Evolutionary conservation across 2,329 filamentous ascomycete species (phyloP), one percentile per base, ranked within the genome.

Genomic region (Diaporthe vaccinii): DNA sequence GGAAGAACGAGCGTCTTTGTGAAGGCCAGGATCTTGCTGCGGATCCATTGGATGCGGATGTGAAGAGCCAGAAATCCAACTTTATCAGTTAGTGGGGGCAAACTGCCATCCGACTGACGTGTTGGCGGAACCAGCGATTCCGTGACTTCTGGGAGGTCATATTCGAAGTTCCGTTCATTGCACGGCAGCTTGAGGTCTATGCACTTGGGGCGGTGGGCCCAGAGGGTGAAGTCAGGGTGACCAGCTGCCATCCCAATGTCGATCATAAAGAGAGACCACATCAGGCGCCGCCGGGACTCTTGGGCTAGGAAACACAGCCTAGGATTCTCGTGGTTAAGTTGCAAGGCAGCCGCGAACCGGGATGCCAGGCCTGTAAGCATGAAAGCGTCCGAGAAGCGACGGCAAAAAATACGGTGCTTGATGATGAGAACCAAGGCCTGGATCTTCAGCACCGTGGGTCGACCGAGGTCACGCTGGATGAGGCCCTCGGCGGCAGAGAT

Each of bases 1-100:
- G 83, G 84, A 78, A 84, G 62, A 79, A 83, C 76, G 5, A 84
- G 84, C 46, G 86, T 84, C 72, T 89, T 88, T 8, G 88, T 88
- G 74, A 88, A 89, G 77, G 90, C 88, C 77, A 89, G 82, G 25
- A 91, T 89, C 68, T 87, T 85, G 49, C 88, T 87, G 62, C 89
- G 86, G 78, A 91, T 85, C 80, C 89, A 88, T 55, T 89, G 84
- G 57, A 91, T 88, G 68, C 89, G 88, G 22, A 91, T 86, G 65
- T 91, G 89, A 41, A 91, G 84, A 3, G 89, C 89, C 28, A 90
- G 79, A 71, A 89, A 90, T 8, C 89, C 89, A 14, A 90, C 84
- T 65, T 90, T 88, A 73, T 91, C 89, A 3, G 87, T 85, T 28
- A 87, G 83, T 0, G 87, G 85, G 14, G 86, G 84, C 28, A 84